Conservation (phyloP, 139 green algal genomes). For the Coelastrella sp. region DNA sequence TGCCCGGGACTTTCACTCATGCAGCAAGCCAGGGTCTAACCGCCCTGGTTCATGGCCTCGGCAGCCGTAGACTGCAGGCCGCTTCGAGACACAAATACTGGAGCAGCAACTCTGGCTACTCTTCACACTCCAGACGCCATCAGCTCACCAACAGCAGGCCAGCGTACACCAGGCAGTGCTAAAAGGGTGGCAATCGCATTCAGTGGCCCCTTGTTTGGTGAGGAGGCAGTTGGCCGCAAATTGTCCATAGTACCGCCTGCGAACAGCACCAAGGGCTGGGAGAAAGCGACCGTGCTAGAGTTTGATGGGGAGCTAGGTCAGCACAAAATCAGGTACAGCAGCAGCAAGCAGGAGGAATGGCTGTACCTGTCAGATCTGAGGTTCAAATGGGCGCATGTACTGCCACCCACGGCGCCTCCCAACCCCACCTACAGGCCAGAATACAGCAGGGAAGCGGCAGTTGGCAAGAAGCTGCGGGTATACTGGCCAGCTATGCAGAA, state of each 20-base stretch:
- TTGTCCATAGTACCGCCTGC: slow-evolving; percentile 9
- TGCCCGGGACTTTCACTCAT: background rate
- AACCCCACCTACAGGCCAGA: slow-evolving; percentile 64
- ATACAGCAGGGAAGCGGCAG: slow-evolving; percentile 48
- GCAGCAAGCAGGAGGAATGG: slow-evolving; percentile 60
- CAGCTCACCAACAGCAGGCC: slow-evolving; percentile 2
- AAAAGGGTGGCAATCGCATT: background rate
- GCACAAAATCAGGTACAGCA: slow-evolving; percentile 61
- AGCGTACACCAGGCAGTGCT: slow-evolving; percentile 29
- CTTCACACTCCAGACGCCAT: slow-evolving; percentile 15
- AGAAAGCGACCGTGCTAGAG: slow-evolving; percentile 24
- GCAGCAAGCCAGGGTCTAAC: background rate
- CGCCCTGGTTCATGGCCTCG: slow-evolving; percentile 20
- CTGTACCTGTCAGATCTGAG: slow-evolving; percentile 55
- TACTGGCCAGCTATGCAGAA: slow-evolving; percentile 78
- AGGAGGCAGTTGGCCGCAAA: slow-evolving; percentile 34
- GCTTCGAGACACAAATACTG: slow-evolving; percentile 19
- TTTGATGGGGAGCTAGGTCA: slow-evolving; percentile 10
- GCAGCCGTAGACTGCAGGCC: slow-evolving; percentile 41
- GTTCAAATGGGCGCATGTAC: slow-evolving; percentile 66
- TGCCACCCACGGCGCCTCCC: slow-evolving; percentile 25
- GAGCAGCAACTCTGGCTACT: slow-evolving; percentile 29
- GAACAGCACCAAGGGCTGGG: slow-evolving; percentile 16
- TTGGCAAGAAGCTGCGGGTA: slow-evolving; percentile 59
- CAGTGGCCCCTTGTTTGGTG: background rate